Conservation (phyloP, 192 early-diverging fungal species). For the Geranomyces michiganensis region DNA sequence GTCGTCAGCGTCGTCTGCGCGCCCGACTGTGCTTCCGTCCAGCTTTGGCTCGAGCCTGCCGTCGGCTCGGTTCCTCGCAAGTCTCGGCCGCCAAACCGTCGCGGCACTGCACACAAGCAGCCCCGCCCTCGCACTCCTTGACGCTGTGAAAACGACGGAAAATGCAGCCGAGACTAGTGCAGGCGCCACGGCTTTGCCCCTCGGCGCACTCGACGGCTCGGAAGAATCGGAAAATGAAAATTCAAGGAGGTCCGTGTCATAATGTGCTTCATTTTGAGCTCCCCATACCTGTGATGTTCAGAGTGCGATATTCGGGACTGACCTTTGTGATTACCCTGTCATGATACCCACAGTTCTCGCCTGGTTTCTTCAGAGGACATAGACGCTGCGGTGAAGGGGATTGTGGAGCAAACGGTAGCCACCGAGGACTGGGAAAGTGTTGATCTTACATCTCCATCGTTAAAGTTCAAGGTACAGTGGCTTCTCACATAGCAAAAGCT, state of each 20-base stretch:
- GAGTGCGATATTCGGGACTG: no score
- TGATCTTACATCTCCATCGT: conserved; percentile 17
- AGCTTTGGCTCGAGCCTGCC: background rate
- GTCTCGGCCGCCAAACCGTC: conserved; percentile 10
- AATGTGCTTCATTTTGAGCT: background rate
- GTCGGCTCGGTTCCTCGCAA: conserved; percentile 15
- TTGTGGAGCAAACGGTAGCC: conserved; percentile 17
- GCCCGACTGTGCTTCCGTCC: background rate
- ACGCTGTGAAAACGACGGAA: conserved; percentile 6
- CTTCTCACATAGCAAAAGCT: background rate
- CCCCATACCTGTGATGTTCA: background rate
- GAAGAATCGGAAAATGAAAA: conserved; percentile 23
- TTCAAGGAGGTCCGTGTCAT: conserved; percentile 16
- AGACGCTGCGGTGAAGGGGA: conserved; percentile 6
- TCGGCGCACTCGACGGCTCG: conserved; percentile 9
- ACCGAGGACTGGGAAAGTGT: conserved; percentile 14
- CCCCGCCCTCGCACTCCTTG: background rate
- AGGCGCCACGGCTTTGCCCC: background rate
- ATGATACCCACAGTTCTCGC: no score
- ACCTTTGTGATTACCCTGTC: no score
- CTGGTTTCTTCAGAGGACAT: conserved; percentile 10
- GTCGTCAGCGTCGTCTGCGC: background rate
- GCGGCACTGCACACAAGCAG: conserved; percentile 18
- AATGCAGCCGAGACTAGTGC: conserved; percentile 6
- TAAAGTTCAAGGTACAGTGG: conserved; percentile 27